Evolutionary conservation across 495 filamentous ascomycete species (phyloP).

Genomic region (Trichocladium uniseriatum): DNA sequence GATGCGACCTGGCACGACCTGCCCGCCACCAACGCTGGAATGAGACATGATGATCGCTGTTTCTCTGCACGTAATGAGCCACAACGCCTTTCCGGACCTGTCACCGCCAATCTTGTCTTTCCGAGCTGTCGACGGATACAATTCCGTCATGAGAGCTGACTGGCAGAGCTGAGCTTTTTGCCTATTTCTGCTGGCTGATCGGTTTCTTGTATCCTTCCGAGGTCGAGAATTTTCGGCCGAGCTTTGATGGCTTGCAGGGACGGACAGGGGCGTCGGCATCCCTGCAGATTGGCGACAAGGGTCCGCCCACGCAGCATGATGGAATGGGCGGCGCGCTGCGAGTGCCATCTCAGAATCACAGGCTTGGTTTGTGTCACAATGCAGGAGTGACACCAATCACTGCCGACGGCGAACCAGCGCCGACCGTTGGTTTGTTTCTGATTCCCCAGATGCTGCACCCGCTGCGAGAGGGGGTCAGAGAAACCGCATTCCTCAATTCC

Average conservation of each 20-base stretch:
- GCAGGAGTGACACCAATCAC: not conserved
- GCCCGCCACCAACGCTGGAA: constrained; percentile 5
- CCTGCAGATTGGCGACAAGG: constrained; percentile 1
- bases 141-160: not conserved
- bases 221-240: not conserved
- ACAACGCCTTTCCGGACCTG: not conserved
- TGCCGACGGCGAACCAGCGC: not conserved
- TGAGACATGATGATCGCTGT: constrained; percentile 8
- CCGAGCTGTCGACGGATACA: not conserved
- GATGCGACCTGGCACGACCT: too few relatives aligned
- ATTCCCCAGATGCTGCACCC: not conserved
- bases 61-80: not conserved
- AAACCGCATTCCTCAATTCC: too few relatives aligned
- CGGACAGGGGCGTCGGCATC: not conserved
- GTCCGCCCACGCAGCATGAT: not conserved
- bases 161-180: too few relatives aligned
- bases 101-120: not conserved
- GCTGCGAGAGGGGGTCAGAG: too few relatives aligned
- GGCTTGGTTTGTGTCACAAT: not conserved
- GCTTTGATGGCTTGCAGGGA: not conserved
- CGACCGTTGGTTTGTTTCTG: not conserved
- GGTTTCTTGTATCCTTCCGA: too few relatives aligned
- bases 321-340: too few relatives aligned
- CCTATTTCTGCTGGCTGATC: too few relatives aligned
- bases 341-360: too few relatives aligned